Base-by-base conservation (phyloP, 2,329 filamentous ascomycete genomes). In the Lachnellula willkommii region DNA sequence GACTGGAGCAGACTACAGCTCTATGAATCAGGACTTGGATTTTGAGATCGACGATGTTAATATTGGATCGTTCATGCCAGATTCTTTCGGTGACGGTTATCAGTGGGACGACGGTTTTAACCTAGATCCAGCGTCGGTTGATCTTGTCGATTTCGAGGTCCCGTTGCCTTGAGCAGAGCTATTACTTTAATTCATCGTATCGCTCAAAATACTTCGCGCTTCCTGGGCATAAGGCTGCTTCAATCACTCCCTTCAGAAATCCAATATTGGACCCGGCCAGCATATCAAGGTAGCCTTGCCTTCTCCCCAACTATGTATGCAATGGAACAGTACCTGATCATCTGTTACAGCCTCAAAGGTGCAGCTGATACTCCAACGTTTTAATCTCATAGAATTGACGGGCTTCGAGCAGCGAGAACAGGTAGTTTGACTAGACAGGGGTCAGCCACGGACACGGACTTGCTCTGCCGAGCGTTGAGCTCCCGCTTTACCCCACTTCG, bases 1-100 rank as follows among this genome's bases (percentile, higher is more conserved):
- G 24, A 39, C 35, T 39, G 47, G n/a, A 49, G 24, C 15, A 17
- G 32, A 28, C 26, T 15, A 39, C 12, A 49, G 9, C 17, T 35
- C 28, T 37, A 15, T 45, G 50, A 35, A 43, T 48, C 11, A 47
- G 37, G 17, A 54, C 54, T 47, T 57, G 26, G 52, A 51, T 5
- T 46, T 20, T 15, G 45, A 37, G 37, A 11, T 36, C 4, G 40
- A 22, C 39, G 35, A 32, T 22, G 15, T 15, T 35, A 28, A 49
- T 15, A 35, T 49, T 17, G 47, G 47, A 36, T 6, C 24, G 8
- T 49, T 49, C 17, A 35, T 35, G 24, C 47, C 47, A 22, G 47
- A 42, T 20, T 2, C 24, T 17, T 49, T 49, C 35, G 28, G 35
- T 22, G 47, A 49, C 24, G 32, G 14, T 15, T 49, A 49, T 36